phyloP scores from a whole-genome alignment of 176 grass and related monocot species.

The Cenchrus fungigraminus region DNA sequence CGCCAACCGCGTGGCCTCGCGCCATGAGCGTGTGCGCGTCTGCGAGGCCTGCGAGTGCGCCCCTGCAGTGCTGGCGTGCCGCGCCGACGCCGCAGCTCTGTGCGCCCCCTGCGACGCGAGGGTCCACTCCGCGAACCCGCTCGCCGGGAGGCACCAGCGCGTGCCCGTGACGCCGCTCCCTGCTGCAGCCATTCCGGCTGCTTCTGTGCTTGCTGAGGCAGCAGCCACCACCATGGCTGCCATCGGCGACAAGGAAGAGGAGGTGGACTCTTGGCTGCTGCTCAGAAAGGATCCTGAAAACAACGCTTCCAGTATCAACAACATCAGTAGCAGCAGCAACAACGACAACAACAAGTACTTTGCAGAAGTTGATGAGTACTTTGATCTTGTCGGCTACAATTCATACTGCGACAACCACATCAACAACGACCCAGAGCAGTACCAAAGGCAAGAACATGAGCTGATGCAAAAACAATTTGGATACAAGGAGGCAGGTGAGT shows the following conservation, averaged over 20 bases:
- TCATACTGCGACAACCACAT: constrained; percentile 57
- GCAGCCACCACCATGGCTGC: background rate
- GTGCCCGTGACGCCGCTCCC: constrained; percentile 56
- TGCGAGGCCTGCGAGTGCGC: constrained; percentile 63
- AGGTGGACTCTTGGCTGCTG: constrained; percentile 52
- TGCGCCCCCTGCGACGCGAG: constrained; percentile 63
- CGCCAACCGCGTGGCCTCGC: constrained; percentile 66
- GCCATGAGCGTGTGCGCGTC: constrained; percentile 71
- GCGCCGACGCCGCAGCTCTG: constrained; percentile 49
- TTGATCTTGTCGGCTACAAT: constrained; percentile 67
- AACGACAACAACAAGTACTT: constrained; percentile 23
- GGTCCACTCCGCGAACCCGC: constrained; percentile 75
- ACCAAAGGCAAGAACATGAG: constrained; percentile 42
- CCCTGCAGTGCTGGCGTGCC: constrained; percentile 53
- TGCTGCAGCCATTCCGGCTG: constrained; percentile 31
- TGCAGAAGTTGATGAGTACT: constrained; percentile 64
- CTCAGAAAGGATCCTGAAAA: constrained; percentile 21
- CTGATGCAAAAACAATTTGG: constrained; percentile 41
- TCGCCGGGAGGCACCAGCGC: constrained; percentile 58
- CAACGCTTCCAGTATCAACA: background rate
- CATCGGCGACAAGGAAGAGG: constrained; percentile 36
- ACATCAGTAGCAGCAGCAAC: background rate
- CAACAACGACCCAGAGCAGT: constrained; percentile 30
- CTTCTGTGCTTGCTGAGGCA: constrained; percentile 13
- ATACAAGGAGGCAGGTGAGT: constrained; percentile 50